Conservation (phyloP, 2,329 filamentous ascomycete species). For the Xylaria arbuscula region DNA sequence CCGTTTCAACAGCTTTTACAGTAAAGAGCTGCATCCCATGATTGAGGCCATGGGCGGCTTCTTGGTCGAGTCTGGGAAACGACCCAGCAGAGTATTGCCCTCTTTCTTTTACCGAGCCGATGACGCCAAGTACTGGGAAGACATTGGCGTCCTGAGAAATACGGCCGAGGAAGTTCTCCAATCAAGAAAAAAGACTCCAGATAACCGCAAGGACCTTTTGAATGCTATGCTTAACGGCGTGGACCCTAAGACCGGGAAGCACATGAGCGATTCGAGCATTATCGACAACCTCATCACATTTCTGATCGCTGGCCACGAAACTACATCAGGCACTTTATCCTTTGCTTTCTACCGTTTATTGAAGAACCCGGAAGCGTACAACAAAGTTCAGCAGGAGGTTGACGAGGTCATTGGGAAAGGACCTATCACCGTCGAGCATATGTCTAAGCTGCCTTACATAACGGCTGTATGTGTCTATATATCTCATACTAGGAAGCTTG, state of each 20-base stretch:
- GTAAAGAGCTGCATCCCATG: conserved; percentile 75
- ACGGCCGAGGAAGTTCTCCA: conserved; percentile 70
- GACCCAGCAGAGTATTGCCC: conserved; percentile 60
- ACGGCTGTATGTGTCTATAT: conserved; percentile 58
- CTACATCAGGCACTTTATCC: conserved; percentile 73
- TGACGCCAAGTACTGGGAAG: conserved; percentile 62
- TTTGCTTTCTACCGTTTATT: conserved; percentile 74
- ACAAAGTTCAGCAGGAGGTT: conserved; percentile 74
- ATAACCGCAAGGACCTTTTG: conserved; percentile 72
- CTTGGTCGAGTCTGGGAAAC: conserved; percentile 65
- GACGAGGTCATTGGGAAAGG: conserved; percentile 71
- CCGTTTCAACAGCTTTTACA: conserved; percentile 81
- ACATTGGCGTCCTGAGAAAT: conserved; percentile 66
- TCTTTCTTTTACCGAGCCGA: conserved; percentile 62
- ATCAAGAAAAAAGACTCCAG: conserved; percentile 65
- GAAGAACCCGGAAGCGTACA: conserved; percentile 69
- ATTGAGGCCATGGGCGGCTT: conserved; percentile 74
- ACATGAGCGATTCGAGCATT: conserved; percentile 71
- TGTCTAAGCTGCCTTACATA: conserved; percentile 73
- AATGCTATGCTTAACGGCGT: conserved; percentile 75
- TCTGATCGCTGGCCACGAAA: conserved; percentile 77
- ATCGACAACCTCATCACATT: conserved; percentile 79
- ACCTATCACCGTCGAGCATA: conserved; percentile 68
- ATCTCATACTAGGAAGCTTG: neutral
- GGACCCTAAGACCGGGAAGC: conserved; percentile 74